Base-by-base conservation (phyloP, 495 filamentous ascomycete genomes). In the Aspergillus hancockii region DNA sequence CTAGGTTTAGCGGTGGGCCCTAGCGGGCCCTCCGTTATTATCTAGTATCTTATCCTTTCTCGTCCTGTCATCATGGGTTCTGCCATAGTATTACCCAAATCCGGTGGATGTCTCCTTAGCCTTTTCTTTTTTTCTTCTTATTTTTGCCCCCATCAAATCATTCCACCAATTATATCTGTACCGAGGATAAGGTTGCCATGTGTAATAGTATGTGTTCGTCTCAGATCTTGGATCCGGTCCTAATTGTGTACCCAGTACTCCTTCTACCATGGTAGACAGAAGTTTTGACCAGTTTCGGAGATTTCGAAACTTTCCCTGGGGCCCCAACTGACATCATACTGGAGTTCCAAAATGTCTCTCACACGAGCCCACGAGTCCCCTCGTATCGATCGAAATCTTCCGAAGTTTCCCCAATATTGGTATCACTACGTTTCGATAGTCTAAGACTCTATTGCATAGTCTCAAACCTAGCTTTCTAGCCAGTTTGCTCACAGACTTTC, bases 351-450 rank as follows among this genome's bases (percentile, higher is more conserved):
- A 54, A 43, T 54, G 52, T 54, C 52, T 55, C 23, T 46, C 25
- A 31, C 12, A 36, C 36, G 5, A 40, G 43, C 52, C 30, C 51
- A 53, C 51, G 51, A 53, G 51, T 25, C 14, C n/a, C n/a, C n/a
- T n/a, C 34, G 16, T 23, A 36, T 23, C 14, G 19, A 53, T 40
- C 28, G 9, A 55, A 55, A 45, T 18, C 25, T 40, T 23, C 53
- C 53, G 53, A 55, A 22, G 40, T 46, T 55, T 46, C 40, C 40
- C 53, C 53, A 43, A 45, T 16, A 25, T 12, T 21, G 45, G 36
- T 43, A 8, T 46, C n/a, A n/a, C 38, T n/a, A 41, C 31, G 7
- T 32, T 55, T 46, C 53, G 30, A 55, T 55, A 55, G 53, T 46
- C 9, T 30, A 25, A 51, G 23, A 18, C 22, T 51, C 49, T 51